Base-by-base conservation (phyloP, 164 flowering plant genomes). In the Kalanchoe fedtschenkoi region DNA sequence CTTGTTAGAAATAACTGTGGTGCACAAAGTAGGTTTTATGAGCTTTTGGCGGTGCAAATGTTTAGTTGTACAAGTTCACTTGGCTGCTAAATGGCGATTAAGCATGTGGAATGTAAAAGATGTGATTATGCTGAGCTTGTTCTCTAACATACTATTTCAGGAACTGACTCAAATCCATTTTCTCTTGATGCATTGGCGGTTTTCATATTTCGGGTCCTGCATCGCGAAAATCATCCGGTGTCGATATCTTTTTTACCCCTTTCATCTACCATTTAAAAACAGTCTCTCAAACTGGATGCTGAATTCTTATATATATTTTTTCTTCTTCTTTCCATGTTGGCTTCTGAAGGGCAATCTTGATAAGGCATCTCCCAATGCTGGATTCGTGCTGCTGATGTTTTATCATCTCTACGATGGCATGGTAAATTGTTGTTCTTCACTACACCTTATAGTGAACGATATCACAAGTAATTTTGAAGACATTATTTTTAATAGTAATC, bases 201-300 rank as follows among this genome's bases (percentile, higher is more conserved):
- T 70, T 95, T 95, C 75, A 87, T 86, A 69, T 88, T 79, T 56
- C 91, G 96, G 65, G 97, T 95, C 58, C 95, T 88, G 67, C 89
- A 80, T 33, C 81, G 99, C 67, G 89, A 62, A 61, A 91, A 95
- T 75, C 99, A 95, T 70, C 99, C 99, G 74, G 99, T 95, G 83
- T 34, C 32, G n/a, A 6, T 43, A 30, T 34, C 5, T 58, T 42
- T 42, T 42, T 14, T 13, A 13, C 24, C 54, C 16, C 3, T 65
- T 26, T 33, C 55, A 33, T 56, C 16, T 47, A 34, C 55, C 24
- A n/a, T 46, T 24, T 21, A n/a, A 30, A 21, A 28, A 33, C 64
- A 1, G 28, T 16, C 46, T 17, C 22, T 43, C 15, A 15, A 17
- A 10, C 14, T 30, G 15, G 44, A 5, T 5, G 21, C 22, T 19